phyloP scores from a whole-genome alignment of 805 yeast genomes.

The Candida dajiaensis region DNA sequence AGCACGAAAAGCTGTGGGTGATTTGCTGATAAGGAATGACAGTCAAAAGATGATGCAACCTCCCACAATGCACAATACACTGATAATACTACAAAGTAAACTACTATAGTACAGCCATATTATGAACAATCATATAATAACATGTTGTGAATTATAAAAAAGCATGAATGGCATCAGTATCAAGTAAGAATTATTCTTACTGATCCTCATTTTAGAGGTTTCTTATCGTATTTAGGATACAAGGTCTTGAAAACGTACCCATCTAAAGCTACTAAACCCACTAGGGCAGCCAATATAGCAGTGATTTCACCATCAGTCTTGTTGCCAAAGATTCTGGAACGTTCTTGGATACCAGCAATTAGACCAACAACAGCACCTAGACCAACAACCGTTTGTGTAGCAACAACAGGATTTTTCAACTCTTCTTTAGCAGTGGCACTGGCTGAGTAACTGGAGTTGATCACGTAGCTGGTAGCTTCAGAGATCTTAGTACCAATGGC shows the following conservation, averaged over 20 bases:
- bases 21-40: neutral
- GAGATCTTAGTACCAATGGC: conserved; percentile 17
- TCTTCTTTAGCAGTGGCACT: conserved; percentile 29
- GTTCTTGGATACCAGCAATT: conserved; percentile 43
- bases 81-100: neutral
- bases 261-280: conserved; percentile 51
- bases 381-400: conserved; percentile 45
- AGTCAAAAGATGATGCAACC: neutral
- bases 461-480: conserved; percentile 16
- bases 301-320: conserved; percentile 42
- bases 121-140: neutral
- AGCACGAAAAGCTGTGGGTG: no score
- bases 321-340: conserved; percentile 39
- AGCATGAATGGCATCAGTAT: neutral
- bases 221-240: conserved; percentile 50
- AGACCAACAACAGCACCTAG: conserved; percentile 43
- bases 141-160: neutral
- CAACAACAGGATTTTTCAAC: conserved; percentile 58
- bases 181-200: neutral
- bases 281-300: conserved; percentile 44
- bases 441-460: conserved; percentile 17
- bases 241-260: conserved; percentile 46
- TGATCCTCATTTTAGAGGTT: conserved; percentile 6
- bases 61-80: neutral
- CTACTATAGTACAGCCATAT: neutral